phyloP scores from a whole-genome alignment of 2,329 filamentous ascomycete genomes.

The Ophiostoma ulmi region DNA sequence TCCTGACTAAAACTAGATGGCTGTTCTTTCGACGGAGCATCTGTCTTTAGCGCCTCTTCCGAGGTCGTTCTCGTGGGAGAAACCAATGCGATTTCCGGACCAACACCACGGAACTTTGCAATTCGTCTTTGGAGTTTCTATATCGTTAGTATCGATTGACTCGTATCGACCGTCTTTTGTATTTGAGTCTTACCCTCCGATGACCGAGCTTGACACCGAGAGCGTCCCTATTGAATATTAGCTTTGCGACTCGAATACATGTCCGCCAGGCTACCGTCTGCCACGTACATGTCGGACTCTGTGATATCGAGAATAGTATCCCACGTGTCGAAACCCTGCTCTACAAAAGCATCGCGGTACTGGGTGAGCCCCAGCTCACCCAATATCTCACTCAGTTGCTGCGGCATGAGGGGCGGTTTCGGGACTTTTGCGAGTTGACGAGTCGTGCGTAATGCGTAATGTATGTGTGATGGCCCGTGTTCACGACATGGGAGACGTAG shows the following conservation, averaged over 20 bases:
- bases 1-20: conserved; percentile 35
- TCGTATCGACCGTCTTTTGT: neutral
- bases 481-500: conserved; percentile 14
- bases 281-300: conserved; percentile 71
- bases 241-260: neutral
- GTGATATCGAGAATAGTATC: conserved; percentile 78
- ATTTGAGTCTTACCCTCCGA: conserved; percentile 56
- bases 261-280: neutral
- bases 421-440: neutral
- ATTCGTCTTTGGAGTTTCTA: conserved; percentile 81
- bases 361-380: conserved; percentile 72
- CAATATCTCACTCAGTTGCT: conserved; percentile 59
- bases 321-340: conserved; percentile 82
- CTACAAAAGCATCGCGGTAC: conserved; percentile 66
- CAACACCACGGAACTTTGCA: conserved; percentile 63
- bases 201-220: conserved; percentile 76
- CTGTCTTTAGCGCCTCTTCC: conserved; percentile 53
- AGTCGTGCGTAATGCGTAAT: conserved; percentile 5
- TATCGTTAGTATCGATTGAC: neutral
- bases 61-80: conserved; percentile 46
- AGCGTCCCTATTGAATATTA: conserved; percentile 49
- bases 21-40: conserved; percentile 33
- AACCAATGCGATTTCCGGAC: conserved; percentile 48
- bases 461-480: neutral
- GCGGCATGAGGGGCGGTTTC: conserved; percentile 46